Base-by-base conservation (phyloP, 257 asterid species). In the Solanum chilense region DNA sequence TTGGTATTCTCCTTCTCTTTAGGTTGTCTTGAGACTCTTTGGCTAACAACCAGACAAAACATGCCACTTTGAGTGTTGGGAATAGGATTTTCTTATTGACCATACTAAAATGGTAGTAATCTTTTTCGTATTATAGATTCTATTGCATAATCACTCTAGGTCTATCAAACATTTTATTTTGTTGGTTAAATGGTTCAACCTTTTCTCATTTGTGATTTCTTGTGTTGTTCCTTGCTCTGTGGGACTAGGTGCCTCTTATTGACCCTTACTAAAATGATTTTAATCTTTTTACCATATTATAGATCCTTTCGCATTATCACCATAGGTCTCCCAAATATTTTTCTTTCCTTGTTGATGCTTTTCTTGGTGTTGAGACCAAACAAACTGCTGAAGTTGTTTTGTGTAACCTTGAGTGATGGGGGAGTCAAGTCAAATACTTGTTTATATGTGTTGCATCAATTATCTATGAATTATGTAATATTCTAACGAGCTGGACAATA, bases 121-220 rank as follows among this genome's bases (percentile, higher is more conserved):
- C 49, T 74, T 37, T 74, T 37, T 37, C 81, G 42, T 39, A 39
- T 39, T 39, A 39, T 39, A 7, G 42, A 39, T 39, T 8, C 42
- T 39, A 8, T 39, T 35, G 47, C 47, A 33, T 73, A 35, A 73
- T 73, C 47, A 73, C 44, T 47, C 20, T 33, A 16, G 47, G 47
- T 73, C 80, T 73, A 47, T 21, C 80, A 35, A 20, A 33, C 5
- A 35, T 35, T 35, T 35, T 5, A 35, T 35, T 35, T 35, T 35
- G 7, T 5, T 35, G 7, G 39, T 35, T 18, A 18, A 97, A 93
- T 97, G 99, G 99, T 95, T n/a, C 86, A 91, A 64, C 13, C 75
- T 64, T 15, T 21, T 73, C 13, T 74, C 58, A 13, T 16, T 37
- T 21, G 47, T 13, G 4, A 47, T 4, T 66, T 29, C 42, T 68